Conservation (phyloP, 139 green algal species). For the Diplosphaera chodatii region DNA sequence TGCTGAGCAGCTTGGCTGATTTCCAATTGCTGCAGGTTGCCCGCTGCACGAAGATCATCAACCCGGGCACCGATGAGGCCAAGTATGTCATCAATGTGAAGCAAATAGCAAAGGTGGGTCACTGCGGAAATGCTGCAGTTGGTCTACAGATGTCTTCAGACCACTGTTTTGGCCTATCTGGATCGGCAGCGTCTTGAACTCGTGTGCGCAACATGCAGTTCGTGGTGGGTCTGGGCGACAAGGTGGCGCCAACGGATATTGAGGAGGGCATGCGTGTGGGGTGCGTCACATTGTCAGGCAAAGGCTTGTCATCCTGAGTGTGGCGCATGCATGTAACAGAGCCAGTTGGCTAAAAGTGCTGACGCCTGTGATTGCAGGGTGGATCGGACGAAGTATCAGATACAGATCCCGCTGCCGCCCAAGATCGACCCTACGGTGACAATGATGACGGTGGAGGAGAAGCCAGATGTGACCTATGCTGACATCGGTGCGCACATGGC, state of each 20-base stretch:
- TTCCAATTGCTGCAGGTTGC: constrained; percentile 92
- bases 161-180: too few relatives aligned
- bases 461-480: constrained; percentile 94
- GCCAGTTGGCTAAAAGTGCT: too few relatives aligned
- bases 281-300: too few relatives aligned
- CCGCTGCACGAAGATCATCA: constrained; percentile 99
- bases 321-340: too few relatives aligned
- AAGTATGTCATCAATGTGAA: constrained; percentile 99
- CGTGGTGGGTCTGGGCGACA: constrained; percentile 95
- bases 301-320: too few relatives aligned
- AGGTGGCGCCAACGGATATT: constrained; percentile 96
- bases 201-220: constrained; percentile 61
- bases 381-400: constrained; percentile 96
- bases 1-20: too few relatives aligned
- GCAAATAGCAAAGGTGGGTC: constrained; percentile 96
- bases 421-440: constrained; percentile 98
- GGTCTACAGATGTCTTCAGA: too few relatives aligned
- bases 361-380: constrained; percentile 63
- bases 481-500: constrained; percentile 97
- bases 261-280: constrained; percentile 99
- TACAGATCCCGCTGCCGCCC: constrained; percentile 95
- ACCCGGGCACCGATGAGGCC: constrained; percentile 91
- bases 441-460: constrained; percentile 99
- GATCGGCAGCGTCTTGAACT: too few relatives aligned
- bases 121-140: too few relatives aligned